Evolutionary conservation across 352 stramenopile genomes (phyloP).

Genomic region (Globisporangium paroecandrum): DNA sequence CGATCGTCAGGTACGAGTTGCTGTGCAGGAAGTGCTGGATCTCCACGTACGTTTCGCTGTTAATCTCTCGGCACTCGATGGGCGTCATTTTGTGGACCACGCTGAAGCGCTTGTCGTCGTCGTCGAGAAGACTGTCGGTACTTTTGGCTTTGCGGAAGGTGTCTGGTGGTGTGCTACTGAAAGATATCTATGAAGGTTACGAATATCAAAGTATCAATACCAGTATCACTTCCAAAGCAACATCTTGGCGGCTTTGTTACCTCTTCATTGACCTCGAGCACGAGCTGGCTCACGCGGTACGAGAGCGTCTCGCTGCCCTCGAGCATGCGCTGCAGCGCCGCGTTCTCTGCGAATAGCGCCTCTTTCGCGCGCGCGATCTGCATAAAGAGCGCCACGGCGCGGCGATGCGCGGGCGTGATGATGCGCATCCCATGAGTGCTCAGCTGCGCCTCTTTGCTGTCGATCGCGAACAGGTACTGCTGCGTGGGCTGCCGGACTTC

Average conservation of each 20-base stretch:
- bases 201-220: not conserved
- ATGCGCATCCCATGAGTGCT: constrained; percentile 12
- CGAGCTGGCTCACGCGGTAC: constrained; percentile 23
- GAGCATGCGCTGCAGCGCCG: constrained; percentile 1
- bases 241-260: not conserved
- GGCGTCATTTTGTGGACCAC: not conserved
- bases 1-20: constrained; percentile 36
- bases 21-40: constrained; percentile 6
- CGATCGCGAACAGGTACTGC: constrained; percentile 27
- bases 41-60: constrained; percentile 3
- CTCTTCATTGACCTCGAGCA: constrained; percentile 36
- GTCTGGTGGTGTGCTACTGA: not conserved
- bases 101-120: not conserved
- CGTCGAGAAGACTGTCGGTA: not conserved
- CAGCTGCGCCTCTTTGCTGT: not conserved
- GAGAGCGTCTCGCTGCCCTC: constrained; percentile 19
- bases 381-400: not conserved
- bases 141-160: not conserved
- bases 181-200: constrained; percentile 1
- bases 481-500: constrained; percentile 31
- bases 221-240: not conserved
- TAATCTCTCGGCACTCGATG: not conserved
- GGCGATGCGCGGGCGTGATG: constrained; percentile 12
- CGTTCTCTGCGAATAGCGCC: not conserved
- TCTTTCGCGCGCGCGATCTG: not conserved